phyloP scores from a whole-genome alignment of 768 basidiomycete species.

The Piloderma croceum region DNA sequence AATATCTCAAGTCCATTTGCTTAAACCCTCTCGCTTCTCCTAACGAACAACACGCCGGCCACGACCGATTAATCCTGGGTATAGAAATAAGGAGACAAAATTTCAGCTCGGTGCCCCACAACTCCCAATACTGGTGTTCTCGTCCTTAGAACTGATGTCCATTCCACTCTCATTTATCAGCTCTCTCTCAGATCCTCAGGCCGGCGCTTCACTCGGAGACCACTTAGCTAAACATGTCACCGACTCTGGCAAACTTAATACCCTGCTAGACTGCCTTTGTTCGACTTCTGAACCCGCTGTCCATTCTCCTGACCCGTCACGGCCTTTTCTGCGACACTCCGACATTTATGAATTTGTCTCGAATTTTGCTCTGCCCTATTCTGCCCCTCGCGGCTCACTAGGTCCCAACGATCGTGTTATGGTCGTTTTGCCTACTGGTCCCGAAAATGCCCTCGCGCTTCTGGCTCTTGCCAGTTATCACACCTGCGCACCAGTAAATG shows the following conservation, averaged over 20 bases:
- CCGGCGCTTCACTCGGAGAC: conserved; percentile 33
- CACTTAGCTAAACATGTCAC: conserved; percentile 28
- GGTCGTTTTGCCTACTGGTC: conserved; percentile 39
- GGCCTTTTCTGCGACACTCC: conserved; percentile 32
- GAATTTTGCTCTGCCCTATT: conserved; percentile 35
- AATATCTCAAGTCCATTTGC: too few relatives aligned
- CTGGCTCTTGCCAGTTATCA: conserved; percentile 38
- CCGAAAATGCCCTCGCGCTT: conserved; percentile 43
- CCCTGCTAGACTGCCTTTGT: conserved; percentile 38
- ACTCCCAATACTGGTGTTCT: too few relatives aligned
- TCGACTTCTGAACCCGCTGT: conserved; percentile 31
- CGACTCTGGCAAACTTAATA: conserved; percentile 22
- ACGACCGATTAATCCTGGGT: too few relatives aligned
- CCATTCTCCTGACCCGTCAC: conserved; percentile 32
- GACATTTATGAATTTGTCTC: conserved; percentile 33
- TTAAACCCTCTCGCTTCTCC: too few relatives aligned
- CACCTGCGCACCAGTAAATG: conserved; percentile 44
- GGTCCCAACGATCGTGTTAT: conserved; percentile 43
- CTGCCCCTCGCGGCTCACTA: conserved; percentile 21
- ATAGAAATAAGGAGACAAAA: too few relatives aligned
- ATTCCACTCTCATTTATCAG: conserved; percentile 32
- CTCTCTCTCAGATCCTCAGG: conserved; percentile 16
- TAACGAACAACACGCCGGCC: too few relatives aligned
- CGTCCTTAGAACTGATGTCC: too few relatives aligned
- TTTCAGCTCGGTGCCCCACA: too few relatives aligned